Conservation (phyloP, 2,329 filamentous ascomycete genomes). For the Aspergillus sclerotialis region DNA sequence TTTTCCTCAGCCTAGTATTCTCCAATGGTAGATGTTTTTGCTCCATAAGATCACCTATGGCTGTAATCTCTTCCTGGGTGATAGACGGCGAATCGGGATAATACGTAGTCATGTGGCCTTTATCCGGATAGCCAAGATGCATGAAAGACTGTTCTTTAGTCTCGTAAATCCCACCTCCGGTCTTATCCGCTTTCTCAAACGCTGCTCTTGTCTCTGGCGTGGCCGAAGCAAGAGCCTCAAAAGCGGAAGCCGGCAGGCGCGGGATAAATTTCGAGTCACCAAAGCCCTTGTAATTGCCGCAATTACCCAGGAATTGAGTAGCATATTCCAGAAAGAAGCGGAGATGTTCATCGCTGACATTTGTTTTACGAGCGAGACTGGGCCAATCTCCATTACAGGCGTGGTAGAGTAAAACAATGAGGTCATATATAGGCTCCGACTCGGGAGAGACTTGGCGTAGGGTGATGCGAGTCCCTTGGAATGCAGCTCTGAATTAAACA, state of each 20-base stretch:
- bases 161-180: constrained; percentile 63
- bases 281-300: constrained; percentile 81
- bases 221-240: constrained; percentile 58
- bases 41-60: constrained; percentile 66
- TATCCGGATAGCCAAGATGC: constrained; percentile 68
- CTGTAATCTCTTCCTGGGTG: constrained; percentile 66
- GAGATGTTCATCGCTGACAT: constrained; percentile 57
- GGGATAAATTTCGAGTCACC: constrained; percentile 81
- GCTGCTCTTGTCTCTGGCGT: constrained; percentile 54
- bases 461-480: constrained; percentile 70
- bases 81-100: constrained; percentile 71
- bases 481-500: constrained; percentile 55
- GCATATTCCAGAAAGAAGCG: constrained; percentile 69
- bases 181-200: constrained; percentile 56
- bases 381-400: constrained; percentile 64
- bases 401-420: constrained; percentile 67
- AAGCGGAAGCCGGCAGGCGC: constrained; percentile 56
- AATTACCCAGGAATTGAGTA: constrained; percentile 71
- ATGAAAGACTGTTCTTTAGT: constrained; percentile 57
- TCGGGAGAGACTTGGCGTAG: constrained; percentile 75
- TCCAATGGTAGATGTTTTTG: constrained; percentile 64
- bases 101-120: constrained; percentile 73
- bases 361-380: constrained; percentile 56
- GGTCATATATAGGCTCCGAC: constrained; percentile 72
- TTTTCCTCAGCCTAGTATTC: constrained; percentile 70